A percentile compares a stretch with the other conserved stretches of the same genome.
These are phyloP conservation scores for Paracorniculantispora psalliotae DNA, from an alignment of 2,329 filamentous ascomycete genomes.

Conservation along the genomic window DNA sequence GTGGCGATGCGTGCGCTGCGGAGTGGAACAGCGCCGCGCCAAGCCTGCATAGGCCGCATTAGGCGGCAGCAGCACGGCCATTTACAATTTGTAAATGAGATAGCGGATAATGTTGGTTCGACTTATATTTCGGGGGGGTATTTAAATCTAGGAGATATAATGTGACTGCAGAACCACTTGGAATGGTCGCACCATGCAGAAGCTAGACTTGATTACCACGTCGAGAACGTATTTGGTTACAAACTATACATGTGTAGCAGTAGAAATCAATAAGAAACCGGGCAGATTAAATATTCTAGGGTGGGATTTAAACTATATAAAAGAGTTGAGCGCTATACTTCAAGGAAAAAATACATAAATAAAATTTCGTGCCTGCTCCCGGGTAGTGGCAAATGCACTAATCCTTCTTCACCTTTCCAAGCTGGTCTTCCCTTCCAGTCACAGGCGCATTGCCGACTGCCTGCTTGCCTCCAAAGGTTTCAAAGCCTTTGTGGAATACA, in stretches of 20 bases:
- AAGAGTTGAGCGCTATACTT: neutral
- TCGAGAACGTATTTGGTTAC: no score
- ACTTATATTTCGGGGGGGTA: no score
- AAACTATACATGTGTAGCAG: no score
- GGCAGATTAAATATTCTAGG: no score
- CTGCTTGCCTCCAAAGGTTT: conserved; percentile 59
- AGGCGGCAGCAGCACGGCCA: neutral
- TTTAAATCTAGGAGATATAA: no score
- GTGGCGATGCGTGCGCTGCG: conserved; percentile 7
- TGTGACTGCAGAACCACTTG: no score
- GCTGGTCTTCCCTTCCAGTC: conserved; percentile 44
- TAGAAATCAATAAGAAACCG: no score
- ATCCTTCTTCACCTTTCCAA: conserved; percentile 41
- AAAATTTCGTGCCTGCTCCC: neutral
- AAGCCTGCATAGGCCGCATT: neutral
- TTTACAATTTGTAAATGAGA: neutral
- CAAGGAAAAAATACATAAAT: neutral
- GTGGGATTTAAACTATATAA: no score
- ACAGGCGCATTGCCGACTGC: conserved; percentile 51
- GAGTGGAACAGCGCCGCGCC: conserved; percentile 12
- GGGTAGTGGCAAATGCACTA: conserved; percentile 21
- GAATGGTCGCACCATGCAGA: no score
- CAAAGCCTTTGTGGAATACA: conserved; percentile 79
- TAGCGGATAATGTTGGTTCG: no score
- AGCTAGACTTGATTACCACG: no score